Conservation (phyloP, 2,329 filamentous ascomycete genomes). For the Cordyceps cateniannulata region DNA sequence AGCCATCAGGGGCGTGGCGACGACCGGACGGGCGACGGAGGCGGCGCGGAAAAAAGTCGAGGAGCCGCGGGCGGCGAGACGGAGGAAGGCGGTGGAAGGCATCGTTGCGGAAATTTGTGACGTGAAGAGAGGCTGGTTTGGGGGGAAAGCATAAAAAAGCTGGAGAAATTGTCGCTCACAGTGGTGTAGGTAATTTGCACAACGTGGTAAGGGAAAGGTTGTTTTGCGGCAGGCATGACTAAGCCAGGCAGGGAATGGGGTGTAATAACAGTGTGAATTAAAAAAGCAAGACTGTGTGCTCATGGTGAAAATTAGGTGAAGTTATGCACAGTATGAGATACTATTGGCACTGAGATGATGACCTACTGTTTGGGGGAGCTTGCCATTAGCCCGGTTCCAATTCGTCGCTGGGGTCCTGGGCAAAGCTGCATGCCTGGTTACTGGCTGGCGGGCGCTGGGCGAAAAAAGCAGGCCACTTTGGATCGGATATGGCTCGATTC, state of each 20-base stretch:
- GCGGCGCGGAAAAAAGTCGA: conserved; percentile 55
- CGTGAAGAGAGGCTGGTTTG: conserved; percentile 23
- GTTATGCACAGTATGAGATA: conserved; percentile 15
- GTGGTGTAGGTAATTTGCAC: conserved; percentile 9
- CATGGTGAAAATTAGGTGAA: neutral
- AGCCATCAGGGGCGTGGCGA: conserved; percentile 47
- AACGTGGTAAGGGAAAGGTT: conserved; percentile 21
- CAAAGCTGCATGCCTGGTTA: too few species aligned
- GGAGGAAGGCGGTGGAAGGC: conserved; percentile 63
- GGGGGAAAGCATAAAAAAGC: neutral
- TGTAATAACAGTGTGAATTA: conserved; percentile 26
- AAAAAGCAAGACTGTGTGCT: neutral
- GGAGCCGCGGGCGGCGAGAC: conserved; percentile 63
- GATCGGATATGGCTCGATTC: neutral
- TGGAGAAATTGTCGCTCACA: conserved; percentile 5
- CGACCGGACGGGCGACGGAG: conserved; percentile 52
- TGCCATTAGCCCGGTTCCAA: conserved; percentile 20
- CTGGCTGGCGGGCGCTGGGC: too few species aligned
- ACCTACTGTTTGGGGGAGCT: conserved; percentile 12
- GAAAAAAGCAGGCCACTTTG: conserved; percentile 10
- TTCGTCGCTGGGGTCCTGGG: conserved; percentile 17
- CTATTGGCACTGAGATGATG: conserved; percentile 14
- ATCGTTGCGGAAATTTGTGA: conserved; percentile 33
- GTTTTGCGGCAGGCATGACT: conserved; percentile 28
- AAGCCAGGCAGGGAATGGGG: conserved; percentile 20